Evolutionary conservation across 495 filamentous ascomycete species (phyloP).

Genomic region (Aspergillus wentii): DNA sequence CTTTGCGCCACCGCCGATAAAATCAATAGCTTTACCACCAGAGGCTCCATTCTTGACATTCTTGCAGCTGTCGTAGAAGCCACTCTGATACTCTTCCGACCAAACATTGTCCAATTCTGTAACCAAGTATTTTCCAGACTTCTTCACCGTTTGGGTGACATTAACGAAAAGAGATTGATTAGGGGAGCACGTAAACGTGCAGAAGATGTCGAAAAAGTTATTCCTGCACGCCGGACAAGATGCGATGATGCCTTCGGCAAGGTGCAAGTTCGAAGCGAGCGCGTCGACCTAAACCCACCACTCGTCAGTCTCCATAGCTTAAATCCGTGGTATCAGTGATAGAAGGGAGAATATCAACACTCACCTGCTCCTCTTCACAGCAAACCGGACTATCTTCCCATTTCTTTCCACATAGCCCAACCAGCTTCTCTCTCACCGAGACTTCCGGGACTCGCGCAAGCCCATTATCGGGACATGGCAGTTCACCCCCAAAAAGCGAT

Average conservation of each 20-base stretch:
- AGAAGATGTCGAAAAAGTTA: conserved; percentile 98
- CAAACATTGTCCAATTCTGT: conserved; percentile 90
- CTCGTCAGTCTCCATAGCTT: not conserved
- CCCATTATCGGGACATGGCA: conserved; percentile 93
- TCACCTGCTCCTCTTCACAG: conserved; percentile 76
- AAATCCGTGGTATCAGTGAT: not conserved
- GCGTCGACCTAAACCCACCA: conserved; percentile 55
- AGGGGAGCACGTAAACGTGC: conserved; percentile 94
- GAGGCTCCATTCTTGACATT: conserved; percentile 96
- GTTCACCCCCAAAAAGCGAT: conserved; percentile 76
- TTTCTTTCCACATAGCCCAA: conserved; percentile 79
- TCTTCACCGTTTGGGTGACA: conserved; percentile 68
- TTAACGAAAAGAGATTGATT: conserved; percentile 95
- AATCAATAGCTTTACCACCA: conserved; percentile 84
- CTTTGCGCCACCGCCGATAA: conserved; percentile 94
- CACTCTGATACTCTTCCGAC: conserved; percentile 76
- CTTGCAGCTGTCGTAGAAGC: conserved; percentile 96
- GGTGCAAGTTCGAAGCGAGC: conserved; percentile 73
- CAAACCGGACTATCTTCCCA: conserved; percentile 83
- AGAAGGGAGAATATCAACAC: conserved; percentile 4
- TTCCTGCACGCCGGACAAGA: conserved; percentile 93
- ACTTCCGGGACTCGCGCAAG: conserved; percentile 68
- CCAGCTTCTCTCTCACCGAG: conserved; percentile 65
- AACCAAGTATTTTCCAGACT: conserved; percentile 65
- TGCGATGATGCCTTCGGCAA: conserved; percentile 82